phyloP scores from a whole-genome alignment of 2,329 filamentous ascomycete genomes.

The Penicillium psychrosexuale region DNA sequence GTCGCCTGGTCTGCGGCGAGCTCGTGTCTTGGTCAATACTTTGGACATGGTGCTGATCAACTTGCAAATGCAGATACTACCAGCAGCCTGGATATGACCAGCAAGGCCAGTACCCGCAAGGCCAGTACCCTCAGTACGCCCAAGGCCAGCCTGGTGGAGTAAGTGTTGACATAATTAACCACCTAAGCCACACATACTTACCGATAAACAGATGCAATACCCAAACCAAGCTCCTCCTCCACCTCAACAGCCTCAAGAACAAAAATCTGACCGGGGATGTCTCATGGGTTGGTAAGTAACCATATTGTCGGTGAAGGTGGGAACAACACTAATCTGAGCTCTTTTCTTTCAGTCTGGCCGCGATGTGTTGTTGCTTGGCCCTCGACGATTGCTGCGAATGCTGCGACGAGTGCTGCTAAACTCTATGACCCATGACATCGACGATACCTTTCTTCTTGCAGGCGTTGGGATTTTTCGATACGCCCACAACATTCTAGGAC shows the following conservation, averaged over 20 bases:
- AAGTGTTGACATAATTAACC: not conserved
- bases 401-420: conserved; percentile 41
- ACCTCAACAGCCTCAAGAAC: conserved; percentile 42
- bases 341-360: conserved; percentile 45
- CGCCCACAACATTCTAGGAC: conserved; percentile 4
- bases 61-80: conserved; percentile 20
- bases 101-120: conserved; percentile 28
- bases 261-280: conserved; percentile 37
- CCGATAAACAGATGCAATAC: not conserved
- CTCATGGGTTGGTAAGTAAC: conserved; percentile 49
- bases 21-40: not conserved
- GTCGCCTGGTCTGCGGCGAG: not conserved
- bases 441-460: conserved; percentile 23
- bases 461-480: conserved; percentile 18
- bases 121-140: conserved; percentile 23
- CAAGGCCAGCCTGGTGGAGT: conserved; percentile 5
- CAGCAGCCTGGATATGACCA: conserved; percentile 1
- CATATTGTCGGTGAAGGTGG: not conserved
- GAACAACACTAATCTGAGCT: conserved; percentile 9
- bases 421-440: conserved; percentile 20
- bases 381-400: conserved; percentile 58
- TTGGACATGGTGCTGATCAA: not conserved
- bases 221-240: conserved; percentile 17
- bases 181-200: not conserved
- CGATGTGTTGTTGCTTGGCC: conserved; percentile 59